phyloP scores from a whole-genome alignment of 345 rosid genomes.

The Isatis tinctoria region DNA sequence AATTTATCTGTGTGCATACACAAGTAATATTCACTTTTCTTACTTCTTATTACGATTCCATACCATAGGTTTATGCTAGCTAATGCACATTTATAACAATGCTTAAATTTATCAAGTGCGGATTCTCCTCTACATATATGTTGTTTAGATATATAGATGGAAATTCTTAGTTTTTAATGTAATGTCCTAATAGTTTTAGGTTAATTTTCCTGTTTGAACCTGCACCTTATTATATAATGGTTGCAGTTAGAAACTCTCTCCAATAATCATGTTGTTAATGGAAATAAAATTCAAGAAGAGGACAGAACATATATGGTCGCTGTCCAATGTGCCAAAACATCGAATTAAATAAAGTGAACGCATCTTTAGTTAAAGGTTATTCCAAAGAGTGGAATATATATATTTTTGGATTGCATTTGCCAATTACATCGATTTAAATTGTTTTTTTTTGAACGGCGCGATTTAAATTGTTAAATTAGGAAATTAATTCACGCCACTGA shows the following conservation, averaged over 20 bases:
- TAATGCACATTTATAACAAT: background rate
- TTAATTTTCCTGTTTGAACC: background rate
- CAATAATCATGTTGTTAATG: background rate
- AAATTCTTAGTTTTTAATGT: background rate
- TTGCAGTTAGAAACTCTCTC: background rate
- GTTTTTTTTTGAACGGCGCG: too few species aligned
- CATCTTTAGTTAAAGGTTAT: constrained; percentile 12
- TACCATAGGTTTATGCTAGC: background rate
- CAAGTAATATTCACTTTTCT: background rate
- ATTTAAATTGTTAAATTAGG: background rate
- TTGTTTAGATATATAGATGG: background rate
- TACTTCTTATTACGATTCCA: background rate
- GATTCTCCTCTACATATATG: background rate
- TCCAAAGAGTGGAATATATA: background rate
- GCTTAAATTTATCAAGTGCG: background rate
- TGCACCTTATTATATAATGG: background rate
- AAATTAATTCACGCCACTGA: constrained; percentile 7
- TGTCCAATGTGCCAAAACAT: background rate
- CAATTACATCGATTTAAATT: background rate
- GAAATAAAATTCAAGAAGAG: background rate
- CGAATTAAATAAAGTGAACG: background rate
- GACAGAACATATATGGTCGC: background rate
- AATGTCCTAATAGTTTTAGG: background rate
- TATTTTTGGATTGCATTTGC: background rate
- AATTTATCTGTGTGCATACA: background rate